Evolutionary conservation across 495 filamentous ascomycete species (phyloP).

Genomic region (Cercophora scortea): DNA sequence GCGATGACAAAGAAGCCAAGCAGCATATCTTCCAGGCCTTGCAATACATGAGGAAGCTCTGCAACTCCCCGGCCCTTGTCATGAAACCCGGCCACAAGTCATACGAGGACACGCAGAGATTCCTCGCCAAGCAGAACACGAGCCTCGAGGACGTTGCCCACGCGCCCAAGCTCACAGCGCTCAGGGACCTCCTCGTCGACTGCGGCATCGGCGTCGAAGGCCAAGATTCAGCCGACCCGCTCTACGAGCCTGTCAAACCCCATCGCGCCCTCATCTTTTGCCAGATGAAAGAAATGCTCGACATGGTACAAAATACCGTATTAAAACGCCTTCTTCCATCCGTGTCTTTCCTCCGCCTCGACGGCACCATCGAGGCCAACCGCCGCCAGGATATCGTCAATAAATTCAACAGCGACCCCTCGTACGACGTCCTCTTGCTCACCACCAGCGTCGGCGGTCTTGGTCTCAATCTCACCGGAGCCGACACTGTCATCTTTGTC

Average conservation of each 20-base stretch:
- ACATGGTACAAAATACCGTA: slow-evolving; percentile 92
- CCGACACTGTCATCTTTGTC: slow-evolving; percentile 98
- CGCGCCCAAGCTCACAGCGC: slow-evolving; percentile 84
- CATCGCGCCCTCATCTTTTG: slow-evolving; percentile 96
- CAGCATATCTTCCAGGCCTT: slow-evolving; percentile 98
- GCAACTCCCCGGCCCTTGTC: slow-evolving; percentile 92
- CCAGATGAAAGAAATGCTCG: slow-evolving; percentile 99
- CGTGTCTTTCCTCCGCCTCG: slow-evolving; percentile 82
- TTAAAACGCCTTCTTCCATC: slow-evolving; percentile 77
- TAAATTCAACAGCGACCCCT: slow-evolving; percentile 94
- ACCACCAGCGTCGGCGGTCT: slow-evolving; percentile 94
- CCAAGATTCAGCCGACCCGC: slow-evolving; percentile 53
- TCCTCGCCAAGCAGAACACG: slow-evolving; percentile 62
- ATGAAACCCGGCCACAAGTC: slow-evolving; percentile 90
- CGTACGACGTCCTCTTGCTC: slow-evolving; percentile 84
- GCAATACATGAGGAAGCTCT: slow-evolving; percentile 98
- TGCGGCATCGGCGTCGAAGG: slow-evolving; percentile 84
- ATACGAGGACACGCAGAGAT: slow-evolving; percentile 73
- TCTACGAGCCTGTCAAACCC: slow-evolving; percentile 72
- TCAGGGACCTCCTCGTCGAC: slow-evolving; percentile 84
- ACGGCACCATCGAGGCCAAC: slow-evolving; percentile 82
- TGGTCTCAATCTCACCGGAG: slow-evolving; percentile 90
- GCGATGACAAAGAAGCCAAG: slow-evolving; percentile 80
- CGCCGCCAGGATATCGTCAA: slow-evolving; percentile 95
- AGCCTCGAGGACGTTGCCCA: slow-evolving; percentile 77